Conservation (phyloP, 2,329 filamentous ascomycete genomes). For the Leptoxyphium fumago region DNA sequence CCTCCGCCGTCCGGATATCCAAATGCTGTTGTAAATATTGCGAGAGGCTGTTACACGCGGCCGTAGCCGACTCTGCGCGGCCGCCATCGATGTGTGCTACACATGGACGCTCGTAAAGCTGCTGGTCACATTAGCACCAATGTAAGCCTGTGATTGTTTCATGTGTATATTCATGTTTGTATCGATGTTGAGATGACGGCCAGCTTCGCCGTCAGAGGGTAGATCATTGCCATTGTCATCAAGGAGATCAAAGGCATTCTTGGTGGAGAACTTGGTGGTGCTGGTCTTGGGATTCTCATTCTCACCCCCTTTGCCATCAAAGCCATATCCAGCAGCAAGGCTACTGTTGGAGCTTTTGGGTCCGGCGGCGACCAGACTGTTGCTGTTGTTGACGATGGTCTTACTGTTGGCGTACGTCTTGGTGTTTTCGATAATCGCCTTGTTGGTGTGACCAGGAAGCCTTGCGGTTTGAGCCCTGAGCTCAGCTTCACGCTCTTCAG, state of each 20-base stretch:
- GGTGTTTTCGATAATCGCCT: not conserved
- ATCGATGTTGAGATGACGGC: not conserved
- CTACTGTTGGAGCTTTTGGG: not conserved
- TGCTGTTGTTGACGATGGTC: not conserved
- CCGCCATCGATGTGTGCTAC: slow-evolving; percentile 19
- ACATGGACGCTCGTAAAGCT: slow-evolving; percentile 23
- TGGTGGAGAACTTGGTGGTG: not conserved
- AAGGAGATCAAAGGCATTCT: not conserved
- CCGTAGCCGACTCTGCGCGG: not conserved
- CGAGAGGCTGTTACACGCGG: not conserved
- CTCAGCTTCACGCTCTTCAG: not conserved
- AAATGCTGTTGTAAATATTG: not conserved
- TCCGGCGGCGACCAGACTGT: not conserved
- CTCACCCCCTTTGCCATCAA: not conserved
- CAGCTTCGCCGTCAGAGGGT: not conserved
- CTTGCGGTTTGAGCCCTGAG: not conserved
- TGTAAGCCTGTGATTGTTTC: slow-evolving; percentile 3
- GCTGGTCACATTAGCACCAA: slow-evolving; percentile 17
- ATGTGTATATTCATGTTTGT: not conserved
- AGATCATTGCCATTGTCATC: not conserved
- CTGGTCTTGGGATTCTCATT: not conserved
- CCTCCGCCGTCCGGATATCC: not conserved
- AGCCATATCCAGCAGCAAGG: not conserved
- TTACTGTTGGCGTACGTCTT: not conserved
- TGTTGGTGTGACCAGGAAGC: not conserved